Percentiles rank a stretch among this genome's conserved stretches.
Conservation (phyloP, 345 rosid species). For the Moringa oleifera region DNA sequence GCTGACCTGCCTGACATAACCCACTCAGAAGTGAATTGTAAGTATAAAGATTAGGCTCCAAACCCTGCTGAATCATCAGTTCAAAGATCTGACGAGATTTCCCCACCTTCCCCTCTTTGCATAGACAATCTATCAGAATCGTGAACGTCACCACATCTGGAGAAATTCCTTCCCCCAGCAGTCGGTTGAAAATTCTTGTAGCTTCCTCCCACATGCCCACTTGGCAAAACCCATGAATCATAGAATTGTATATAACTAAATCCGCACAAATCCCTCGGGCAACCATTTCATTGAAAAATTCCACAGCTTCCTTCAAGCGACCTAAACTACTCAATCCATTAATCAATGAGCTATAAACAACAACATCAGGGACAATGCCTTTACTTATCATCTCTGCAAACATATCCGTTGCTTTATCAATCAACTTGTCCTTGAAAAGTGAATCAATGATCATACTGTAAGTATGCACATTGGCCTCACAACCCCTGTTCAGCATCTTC, state of each 20-base stretch:
- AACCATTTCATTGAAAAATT: slow-evolving; percentile 17
- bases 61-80: slow-evolving; percentile 9
- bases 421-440: slow-evolving; percentile 22
- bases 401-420: slow-evolving; percentile 17
- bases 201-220: slow-evolving; percentile 21
- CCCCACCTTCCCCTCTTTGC: slow-evolving; percentile 11
- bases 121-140: slow-evolving; percentile 18
- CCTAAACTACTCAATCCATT: slow-evolving; percentile 18
- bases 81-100: slow-evolving; percentile 1
- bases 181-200: slow-evolving; percentile 10
- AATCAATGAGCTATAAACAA: slow-evolving; percentile 27
- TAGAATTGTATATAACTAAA: slow-evolving; percentile 9
- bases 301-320: slow-evolving; percentile 12
- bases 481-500: slow-evolving; percentile 14
- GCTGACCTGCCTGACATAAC: slow-evolving; percentile 15
- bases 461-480: slow-evolving; percentile 15
- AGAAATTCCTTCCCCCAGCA: slow-evolving; percentile 18
- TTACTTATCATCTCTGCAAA: slow-evolving; percentile 19
- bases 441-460: slow-evolving; percentile 24
- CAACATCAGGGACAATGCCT: slow-evolving; percentile 22
- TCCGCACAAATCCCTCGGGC: slow-evolving; percentile 12
- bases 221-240: slow-evolving; percentile 21
- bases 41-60: slow-evolving; percentile 10
- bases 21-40: slow-evolving; percentile 19
- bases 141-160: slow-evolving; percentile 22